Conservation (phyloP, 257 asterid species). For the Nicotiana knightiana region DNA sequence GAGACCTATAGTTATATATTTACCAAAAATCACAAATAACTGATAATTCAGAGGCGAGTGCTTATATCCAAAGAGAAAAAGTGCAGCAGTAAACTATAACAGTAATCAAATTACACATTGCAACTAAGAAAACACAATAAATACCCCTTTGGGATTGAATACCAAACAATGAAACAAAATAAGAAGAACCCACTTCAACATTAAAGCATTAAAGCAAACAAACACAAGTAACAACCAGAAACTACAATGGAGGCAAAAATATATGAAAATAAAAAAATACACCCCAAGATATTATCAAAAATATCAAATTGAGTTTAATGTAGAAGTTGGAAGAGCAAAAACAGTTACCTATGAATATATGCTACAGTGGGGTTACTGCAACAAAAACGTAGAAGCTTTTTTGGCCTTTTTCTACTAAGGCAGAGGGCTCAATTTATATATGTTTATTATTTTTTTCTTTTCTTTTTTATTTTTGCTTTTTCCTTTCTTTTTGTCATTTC, state of each 20-base stretch:
- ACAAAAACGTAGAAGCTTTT: constrained; percentile 23
- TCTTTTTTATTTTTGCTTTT: background rate
- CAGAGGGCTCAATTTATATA: background rate
- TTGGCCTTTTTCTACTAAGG: background rate
- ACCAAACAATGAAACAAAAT: constrained; percentile 13
- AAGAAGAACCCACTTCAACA: constrained; percentile 23
- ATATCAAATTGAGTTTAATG: background rate
- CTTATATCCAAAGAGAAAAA: background rate
- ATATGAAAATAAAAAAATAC: background rate
- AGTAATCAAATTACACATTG: background rate
- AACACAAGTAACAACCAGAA: constrained; percentile 8
- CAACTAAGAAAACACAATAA: constrained; percentile 8
- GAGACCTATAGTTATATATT: background rate
- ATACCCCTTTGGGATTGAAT: constrained; percentile 36
- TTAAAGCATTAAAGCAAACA: background rate
- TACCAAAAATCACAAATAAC: background rate
- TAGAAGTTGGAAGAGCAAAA: background rate
- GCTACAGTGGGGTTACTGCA: constrained; percentile 32
- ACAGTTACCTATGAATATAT: background rate
- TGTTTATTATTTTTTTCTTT: background rate
- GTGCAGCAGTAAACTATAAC: background rate
- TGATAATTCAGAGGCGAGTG: background rate
- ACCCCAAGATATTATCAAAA: background rate
- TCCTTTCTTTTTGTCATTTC: no score
- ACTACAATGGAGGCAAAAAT: constrained; percentile 15